Conservation (phyloP, 2,329 filamentous ascomycete species). For the Fusarium floridanum region DNA sequence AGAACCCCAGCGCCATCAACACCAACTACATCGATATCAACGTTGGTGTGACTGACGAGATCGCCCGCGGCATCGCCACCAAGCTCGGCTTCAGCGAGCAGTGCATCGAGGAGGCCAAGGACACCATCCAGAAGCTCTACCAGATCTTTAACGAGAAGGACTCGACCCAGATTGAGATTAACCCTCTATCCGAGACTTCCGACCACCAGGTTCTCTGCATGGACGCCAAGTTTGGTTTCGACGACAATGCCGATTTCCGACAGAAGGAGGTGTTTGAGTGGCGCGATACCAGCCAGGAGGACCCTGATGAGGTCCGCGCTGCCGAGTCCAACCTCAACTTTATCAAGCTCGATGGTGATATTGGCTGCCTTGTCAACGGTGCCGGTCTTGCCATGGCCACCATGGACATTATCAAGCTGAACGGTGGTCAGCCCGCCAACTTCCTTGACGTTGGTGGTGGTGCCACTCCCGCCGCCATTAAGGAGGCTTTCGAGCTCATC, state of each 20-base stretch:
- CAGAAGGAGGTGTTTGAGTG: constrained; percentile 96
- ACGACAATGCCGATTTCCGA: constrained; percentile 98
- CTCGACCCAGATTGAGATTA: constrained; percentile 99
- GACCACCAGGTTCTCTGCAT: constrained; percentile 99
- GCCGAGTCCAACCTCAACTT: constrained; percentile 97
- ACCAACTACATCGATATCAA: constrained; percentile 96
- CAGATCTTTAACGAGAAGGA: constrained; percentile 98
- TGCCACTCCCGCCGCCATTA: constrained; percentile 95
- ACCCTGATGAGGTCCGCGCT: constrained; percentile 96
- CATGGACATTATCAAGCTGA: constrained; percentile 99
- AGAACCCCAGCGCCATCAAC: constrained; percentile 94
- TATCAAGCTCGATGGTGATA: constrained; percentile 99
- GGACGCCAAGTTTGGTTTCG: constrained; percentile 99
- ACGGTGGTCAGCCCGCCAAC: constrained; percentile 95
- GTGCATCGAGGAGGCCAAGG: constrained; percentile 94
- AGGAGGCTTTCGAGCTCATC: constrained; percentile 98
- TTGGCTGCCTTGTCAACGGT: constrained; percentile 98
- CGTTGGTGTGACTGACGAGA: constrained; percentile 93
- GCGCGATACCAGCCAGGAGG: constrained; percentile 96
- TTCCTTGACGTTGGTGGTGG: constrained; percentile 99
- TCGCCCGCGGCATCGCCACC: constrained; percentile 88
- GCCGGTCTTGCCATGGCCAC: constrained; percentile 99
- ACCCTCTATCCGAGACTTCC: constrained; percentile 96
- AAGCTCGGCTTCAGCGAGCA: constrained; percentile 98
- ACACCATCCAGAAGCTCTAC: constrained; percentile 99